Conservation (phyloP, 2,329 filamentous ascomycete species). For the Pyrenophora seminiperda region DNA sequence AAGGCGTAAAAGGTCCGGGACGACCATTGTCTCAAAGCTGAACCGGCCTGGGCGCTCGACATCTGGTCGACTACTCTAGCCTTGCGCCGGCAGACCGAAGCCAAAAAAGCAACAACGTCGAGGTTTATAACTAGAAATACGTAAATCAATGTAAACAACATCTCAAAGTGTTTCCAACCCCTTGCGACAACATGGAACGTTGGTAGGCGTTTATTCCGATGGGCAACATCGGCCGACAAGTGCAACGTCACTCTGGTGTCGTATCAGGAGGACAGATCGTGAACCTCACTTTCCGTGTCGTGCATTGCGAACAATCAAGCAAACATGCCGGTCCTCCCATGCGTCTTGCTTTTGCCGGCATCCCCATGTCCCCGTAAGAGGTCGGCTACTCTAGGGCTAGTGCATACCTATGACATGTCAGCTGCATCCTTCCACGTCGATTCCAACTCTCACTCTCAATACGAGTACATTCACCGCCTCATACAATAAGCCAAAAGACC, state of each 20-base stretch:
- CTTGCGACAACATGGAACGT: slow-evolving; percentile 1
- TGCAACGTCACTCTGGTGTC: slow-evolving; percentile 8
- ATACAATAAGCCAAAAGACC: neutral
- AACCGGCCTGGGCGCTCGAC: neutral
- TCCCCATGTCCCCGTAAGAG: slow-evolving; percentile 10
- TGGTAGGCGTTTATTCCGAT: slow-evolving; percentile 2
- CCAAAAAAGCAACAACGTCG: neutral
- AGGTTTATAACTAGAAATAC: slow-evolving; percentile 1
- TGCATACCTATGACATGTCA: slow-evolving; percentile 13
- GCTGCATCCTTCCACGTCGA: slow-evolving; percentile 9
- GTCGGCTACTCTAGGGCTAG: slow-evolving; percentile 10
- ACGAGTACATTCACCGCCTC: slow-evolving; percentile 6
- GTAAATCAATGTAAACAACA: slow-evolving; percentile 11
- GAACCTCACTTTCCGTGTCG: slow-evolving; percentile 11
- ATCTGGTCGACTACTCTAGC: neutral
- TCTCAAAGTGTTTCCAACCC: neutral
- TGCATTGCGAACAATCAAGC: slow-evolving; percentile 5
- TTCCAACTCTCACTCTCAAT: neutral
- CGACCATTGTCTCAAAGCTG: slow-evolving; percentile 5
- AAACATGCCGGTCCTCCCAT: slow-evolving; percentile 11
- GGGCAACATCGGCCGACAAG: slow-evolving; percentile 8
- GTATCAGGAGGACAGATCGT: slow-evolving; percentile 8
- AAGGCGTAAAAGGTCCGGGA: neutral
- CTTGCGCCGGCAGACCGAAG: neutral
- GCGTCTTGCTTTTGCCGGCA: slow-evolving; percentile 14